These are phyloP conservation scores for Apocynum venetum DNA, from an alignment of 257 asterid species.

Conservation along the genomic window DNA sequence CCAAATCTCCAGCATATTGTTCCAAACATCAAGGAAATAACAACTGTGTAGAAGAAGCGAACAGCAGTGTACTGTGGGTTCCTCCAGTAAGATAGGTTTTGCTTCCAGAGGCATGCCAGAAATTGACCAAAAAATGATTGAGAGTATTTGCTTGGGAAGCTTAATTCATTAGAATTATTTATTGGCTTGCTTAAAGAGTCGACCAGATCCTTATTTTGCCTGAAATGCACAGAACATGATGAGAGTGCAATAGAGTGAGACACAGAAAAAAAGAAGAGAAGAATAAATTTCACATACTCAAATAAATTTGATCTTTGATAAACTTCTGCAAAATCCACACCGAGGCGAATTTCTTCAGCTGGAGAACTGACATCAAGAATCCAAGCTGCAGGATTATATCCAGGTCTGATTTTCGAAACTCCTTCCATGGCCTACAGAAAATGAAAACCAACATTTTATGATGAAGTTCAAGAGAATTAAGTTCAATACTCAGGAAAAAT, in stretches of 20 bases:
- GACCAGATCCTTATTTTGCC: conserved; percentile 57
- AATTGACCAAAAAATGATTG: conserved; percentile 61
- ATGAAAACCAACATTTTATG: neutral
- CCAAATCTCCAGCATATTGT: conserved; percentile 89
- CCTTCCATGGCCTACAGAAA: conserved; percentile 61
- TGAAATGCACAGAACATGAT: conserved; percentile 30
- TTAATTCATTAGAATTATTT: conserved; percentile 55
- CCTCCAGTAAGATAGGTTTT: conserved; percentile 88
- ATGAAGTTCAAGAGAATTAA: neutral
- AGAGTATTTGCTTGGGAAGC: conserved; percentile 65
- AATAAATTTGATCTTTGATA: conserved; percentile 59
- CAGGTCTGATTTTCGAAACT: conserved; percentile 57
- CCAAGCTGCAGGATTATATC: conserved; percentile 94
- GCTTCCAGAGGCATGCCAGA: conserved; percentile 86
- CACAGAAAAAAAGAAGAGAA: conserved; percentile 4
- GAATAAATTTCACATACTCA: conserved; percentile 41
- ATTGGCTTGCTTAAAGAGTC: conserved; percentile 69
- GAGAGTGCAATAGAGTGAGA: conserved; percentile 9
- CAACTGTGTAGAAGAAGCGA: conserved; percentile 82
- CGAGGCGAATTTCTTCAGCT: conserved; percentile 66
- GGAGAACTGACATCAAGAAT: conserved; percentile 81
- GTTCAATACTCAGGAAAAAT: neutral
- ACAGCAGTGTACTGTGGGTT: conserved; percentile 95
- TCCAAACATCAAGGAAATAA: conserved; percentile 87
- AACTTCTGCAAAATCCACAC: conserved; percentile 81